Base-by-base conservation (phyloP, 306 rosid genomes). In the Lathyrus tuberosus region DNA sequence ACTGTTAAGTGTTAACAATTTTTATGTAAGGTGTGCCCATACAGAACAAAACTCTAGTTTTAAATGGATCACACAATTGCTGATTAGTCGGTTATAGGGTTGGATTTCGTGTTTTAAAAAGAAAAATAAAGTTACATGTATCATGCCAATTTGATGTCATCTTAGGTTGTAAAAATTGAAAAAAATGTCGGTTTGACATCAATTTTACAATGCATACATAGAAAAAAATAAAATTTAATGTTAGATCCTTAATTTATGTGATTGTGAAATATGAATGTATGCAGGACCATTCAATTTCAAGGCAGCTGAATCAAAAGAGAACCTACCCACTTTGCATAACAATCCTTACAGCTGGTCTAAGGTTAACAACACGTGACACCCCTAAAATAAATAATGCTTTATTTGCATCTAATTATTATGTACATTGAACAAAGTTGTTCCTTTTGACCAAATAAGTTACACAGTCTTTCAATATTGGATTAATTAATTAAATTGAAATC, bases 261-360 rank as follows among this genome's bases (percentile, higher is more conserved):
- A n/a, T 52, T 49, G 46, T 71, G 72, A 44, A 64, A 40, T 43
- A 54, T 43, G 72, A 37, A 58, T 70, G 35, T 22, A 38, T 82
- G 76, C 85, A 92, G 97, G 97, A 11, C 97, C 96, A 53, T 92
- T 92, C 83, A 84, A 89, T 77, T 92, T 92, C 67, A 83, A 86
- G 76, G 78, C 79, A 6, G 79, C 90, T 64, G 80, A 76, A 57
- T 68, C 78, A 2, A 62, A 82, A 65, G 88, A 80, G 77, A 70
- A 71, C 65, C 86, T 86, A 13, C 92, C 96, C 71, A 74, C 74
- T 49, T 80, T 92, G 67, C 96, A 83, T 20, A 73, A 78, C 62
- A 92, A 89, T 80, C 97, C 90, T 12, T 89, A 87, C 78, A 89
- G 96, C 78, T 92, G 96, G 97, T 87, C 97, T 1, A 89, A 89